Conservation (phyloP, 352 stramenopile genomes). For the Phytopythium sindhum region DNA sequence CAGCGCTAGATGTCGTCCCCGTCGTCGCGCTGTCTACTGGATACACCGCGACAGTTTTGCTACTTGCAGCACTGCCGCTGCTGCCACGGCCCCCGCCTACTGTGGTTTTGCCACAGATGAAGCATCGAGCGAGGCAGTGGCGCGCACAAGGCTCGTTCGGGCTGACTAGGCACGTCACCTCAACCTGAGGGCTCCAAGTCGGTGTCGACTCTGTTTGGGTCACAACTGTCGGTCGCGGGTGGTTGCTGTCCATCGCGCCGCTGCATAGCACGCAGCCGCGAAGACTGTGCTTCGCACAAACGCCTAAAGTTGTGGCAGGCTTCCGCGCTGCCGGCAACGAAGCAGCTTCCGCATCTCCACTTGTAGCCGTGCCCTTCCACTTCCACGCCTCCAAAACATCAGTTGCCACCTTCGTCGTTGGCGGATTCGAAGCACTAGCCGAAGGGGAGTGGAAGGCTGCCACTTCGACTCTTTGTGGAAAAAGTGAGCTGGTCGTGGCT, state of each 20-base stretch:
- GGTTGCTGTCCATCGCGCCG: not conserved
- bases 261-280: conserved; percentile 61
- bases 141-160: conserved; percentile 31
- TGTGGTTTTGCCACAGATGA: conserved; percentile 47
- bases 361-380: not conserved
- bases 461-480: not conserved
- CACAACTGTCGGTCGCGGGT: not conserved
- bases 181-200: not conserved
- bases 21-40: not conserved
- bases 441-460: not conserved
- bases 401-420: not conserved
- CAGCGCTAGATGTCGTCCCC: not conserved
- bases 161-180: not conserved
- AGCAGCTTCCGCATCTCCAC: not conserved
- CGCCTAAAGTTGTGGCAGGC: not conserved
- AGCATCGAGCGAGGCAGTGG: conserved; percentile 55
- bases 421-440: not conserved
- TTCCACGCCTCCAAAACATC: not conserved
- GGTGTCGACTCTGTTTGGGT: not conserved
- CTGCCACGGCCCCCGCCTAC: not conserved
- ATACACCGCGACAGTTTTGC: not conserved
- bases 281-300: conserved; percentile 54
- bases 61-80: not conserved
- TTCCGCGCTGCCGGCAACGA: not conserved
- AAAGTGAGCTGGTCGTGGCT: not conserved